phyloP scores from a whole-genome alignment of 345 rosid species.

The Eutrema japonicum region DNA sequence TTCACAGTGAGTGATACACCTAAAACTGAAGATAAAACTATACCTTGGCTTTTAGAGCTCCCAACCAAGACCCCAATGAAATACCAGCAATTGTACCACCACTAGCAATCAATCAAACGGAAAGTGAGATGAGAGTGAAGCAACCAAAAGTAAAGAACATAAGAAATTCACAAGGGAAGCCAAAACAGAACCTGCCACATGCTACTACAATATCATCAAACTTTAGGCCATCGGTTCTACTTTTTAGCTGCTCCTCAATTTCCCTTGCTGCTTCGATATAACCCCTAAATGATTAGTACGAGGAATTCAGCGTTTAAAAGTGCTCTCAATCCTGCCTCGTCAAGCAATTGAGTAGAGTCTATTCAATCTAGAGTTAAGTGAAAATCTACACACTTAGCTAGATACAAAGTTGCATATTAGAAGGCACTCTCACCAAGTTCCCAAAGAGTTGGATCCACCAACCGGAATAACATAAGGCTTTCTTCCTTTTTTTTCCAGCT shows the following conservation, averaged over 20 bases:
- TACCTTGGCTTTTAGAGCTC: slow-evolving; percentile 84
- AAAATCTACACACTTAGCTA: background rate
- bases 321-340: background rate
- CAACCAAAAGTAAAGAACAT: background rate
- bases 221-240: slow-evolving; percentile 45
- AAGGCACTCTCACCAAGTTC: slow-evolving; percentile 78
- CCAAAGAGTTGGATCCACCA: slow-evolving; percentile 92
- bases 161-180: slow-evolving; percentile 14
- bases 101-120: slow-evolving; percentile 49
- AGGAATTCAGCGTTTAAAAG: background rate
- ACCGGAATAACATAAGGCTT: slow-evolving; percentile 93
- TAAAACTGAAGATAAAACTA: slow-evolving; percentile 18
- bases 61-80: slow-evolving; percentile 75
- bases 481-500: slow-evolving; percentile 74
- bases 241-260: slow-evolving; percentile 79
- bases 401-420: background rate
- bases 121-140: slow-evolving; percentile 24
- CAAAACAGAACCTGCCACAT: slow-evolving; percentile 84
- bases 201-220: slow-evolving; percentile 93
- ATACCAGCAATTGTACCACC: slow-evolving; percentile 95
- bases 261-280: slow-evolving; percentile 86
- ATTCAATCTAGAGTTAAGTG: background rate
- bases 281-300: slow-evolving; percentile 59
- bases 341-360: background rate
- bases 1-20: background rate